A percentile compares a stretch with the other conserved stretches of the same genome.
Evolutionary conservation across 495 filamentous ascomycete genomes (phyloP).

Genomic region (Penicillium samsonianum): DNA sequence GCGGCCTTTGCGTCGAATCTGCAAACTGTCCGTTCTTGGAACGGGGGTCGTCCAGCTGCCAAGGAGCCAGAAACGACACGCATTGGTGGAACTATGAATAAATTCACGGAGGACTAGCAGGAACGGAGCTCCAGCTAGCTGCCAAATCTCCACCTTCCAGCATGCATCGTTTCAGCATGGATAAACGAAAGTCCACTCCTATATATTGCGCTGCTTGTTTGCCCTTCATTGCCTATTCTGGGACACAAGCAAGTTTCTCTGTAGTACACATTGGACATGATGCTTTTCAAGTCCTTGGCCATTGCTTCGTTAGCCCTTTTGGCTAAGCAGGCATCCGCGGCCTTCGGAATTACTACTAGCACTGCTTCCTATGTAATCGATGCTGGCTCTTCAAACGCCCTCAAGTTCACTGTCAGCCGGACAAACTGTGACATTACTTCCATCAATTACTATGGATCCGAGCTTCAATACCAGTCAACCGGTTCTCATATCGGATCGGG

Average conservation of each 20-base stretch:
- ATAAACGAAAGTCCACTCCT: background rate
- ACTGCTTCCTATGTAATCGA: constrained; percentile 49
- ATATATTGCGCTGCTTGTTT: background rate
- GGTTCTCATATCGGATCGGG: constrained; percentile 62
- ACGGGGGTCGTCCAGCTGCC: background rate
- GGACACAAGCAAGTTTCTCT: background rate
- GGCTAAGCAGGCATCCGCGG: constrained; percentile 29
- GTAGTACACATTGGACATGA: constrained; percentile 6
- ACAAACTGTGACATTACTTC: constrained; percentile 64
- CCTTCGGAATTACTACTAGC: constrained; percentile 35
- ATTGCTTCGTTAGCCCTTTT: constrained; percentile 24
- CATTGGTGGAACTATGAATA: constrained; percentile 23
- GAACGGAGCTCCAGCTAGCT: constrained; percentile 4
- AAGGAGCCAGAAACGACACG: background rate
- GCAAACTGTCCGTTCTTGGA: constrained; percentile 8
- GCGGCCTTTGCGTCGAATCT: background rate
- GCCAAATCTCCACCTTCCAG: constrained; percentile 19
- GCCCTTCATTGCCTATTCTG: background rate
- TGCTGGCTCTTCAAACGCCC: constrained; percentile 52
- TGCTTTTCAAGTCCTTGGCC: constrained; percentile 25
- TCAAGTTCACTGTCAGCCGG: constrained; percentile 59
- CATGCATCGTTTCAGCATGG: constrained; percentile 12
- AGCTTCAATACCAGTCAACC: constrained; percentile 55
- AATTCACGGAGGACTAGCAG: constrained; percentile 8
- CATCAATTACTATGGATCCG: constrained; percentile 57